phyloP scores from a whole-genome alignment of 768 basidiomycete species.

The Amanita exitialis region DNA sequence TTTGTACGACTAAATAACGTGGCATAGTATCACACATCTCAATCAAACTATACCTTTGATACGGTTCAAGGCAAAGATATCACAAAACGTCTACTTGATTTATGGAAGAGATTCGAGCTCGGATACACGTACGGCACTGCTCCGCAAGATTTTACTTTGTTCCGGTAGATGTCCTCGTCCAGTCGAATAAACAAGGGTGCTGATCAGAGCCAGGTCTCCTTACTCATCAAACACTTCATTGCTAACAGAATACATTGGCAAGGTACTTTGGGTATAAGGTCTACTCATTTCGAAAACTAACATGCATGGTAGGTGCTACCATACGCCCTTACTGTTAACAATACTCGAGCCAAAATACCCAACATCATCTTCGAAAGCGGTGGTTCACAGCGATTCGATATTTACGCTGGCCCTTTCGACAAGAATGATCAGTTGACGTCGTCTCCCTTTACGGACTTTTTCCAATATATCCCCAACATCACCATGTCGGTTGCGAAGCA shows the following conservation, averaged over 20 bases:
- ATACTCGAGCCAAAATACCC: slow-evolving; percentile 47
- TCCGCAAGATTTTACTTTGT: slow-evolving; percentile 66
- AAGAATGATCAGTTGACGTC: slow-evolving; percentile 75
- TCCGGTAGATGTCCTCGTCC: slow-evolving; percentile 30
- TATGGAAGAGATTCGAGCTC: slow-evolving; percentile 54
- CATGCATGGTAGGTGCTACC: slow-evolving; percentile 35
- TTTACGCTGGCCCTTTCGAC: slow-evolving; percentile 63
- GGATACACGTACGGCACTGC: slow-evolving; percentile 56
- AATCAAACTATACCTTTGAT: slow-evolving; percentile 46
- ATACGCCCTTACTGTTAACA: slow-evolving; percentile 48
- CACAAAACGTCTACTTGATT: slow-evolving; percentile 40
- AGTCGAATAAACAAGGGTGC: not conserved
- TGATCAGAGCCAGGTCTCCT: slow-evolving; percentile 32
- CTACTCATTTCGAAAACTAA: not conserved
- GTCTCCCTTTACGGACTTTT: slow-evolving; percentile 57
- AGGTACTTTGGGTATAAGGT: slow-evolving; percentile 21
- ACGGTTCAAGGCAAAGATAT: slow-evolving; percentile 44
- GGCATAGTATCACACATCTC: slow-evolving; percentile 53
- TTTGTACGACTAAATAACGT: not conserved
- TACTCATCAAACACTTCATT: slow-evolving; percentile 53
- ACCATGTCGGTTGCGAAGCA: slow-evolving; percentile 37
- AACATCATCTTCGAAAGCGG: slow-evolving; percentile 59
- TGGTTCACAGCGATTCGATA: slow-evolving; percentile 54
- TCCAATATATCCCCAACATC: slow-evolving; percentile 52
- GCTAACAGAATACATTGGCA: slow-evolving; percentile 44